These are phyloP conservation scores for Tolypocladium tundrense DNA, from an alignment of 2,329 filamentous ascomycete species.

Conservation along the genomic window DNA sequence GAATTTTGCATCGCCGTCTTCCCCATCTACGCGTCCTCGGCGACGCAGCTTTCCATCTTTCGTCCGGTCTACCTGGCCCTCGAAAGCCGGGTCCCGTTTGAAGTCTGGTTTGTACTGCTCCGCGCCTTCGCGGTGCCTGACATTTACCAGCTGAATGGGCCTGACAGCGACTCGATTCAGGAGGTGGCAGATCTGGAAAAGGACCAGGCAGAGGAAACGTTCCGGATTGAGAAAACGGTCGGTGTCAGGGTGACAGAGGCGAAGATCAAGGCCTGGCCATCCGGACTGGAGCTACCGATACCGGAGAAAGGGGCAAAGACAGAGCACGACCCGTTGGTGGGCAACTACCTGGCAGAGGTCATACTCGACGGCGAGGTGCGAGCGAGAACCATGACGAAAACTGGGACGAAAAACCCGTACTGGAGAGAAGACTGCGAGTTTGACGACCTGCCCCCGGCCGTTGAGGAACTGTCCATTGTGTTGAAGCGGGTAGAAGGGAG, in stretches of 20 bases:
- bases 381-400: slow-evolving; percentile 63
- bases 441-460: slow-evolving; percentile 56
- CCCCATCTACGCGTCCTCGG: slow-evolving; percentile 73
- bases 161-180: slow-evolving; percentile 29
- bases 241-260: slow-evolving; percentile 50
- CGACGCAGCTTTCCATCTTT: slow-evolving; percentile 63
- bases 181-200: slow-evolving; percentile 28
- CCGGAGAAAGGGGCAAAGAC: slow-evolving; percentile 10
- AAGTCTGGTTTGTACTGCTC: slow-evolving; percentile 92
- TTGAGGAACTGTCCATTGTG: slow-evolving; percentile 60
- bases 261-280: slow-evolving; percentile 37
- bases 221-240: slow-evolving; percentile 52
- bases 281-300: slow-evolving; percentile 10
- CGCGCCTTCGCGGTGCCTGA: slow-evolving; percentile 88
- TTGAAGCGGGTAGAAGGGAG: slow-evolving; percentile 55
- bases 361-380: slow-evolving; percentile 71
- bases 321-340: slow-evolving; percentile 36
- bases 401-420: slow-evolving; percentile 62
- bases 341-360: slow-evolving; percentile 71
- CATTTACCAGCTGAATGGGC: slow-evolving; percentile 58
- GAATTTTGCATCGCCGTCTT: slow-evolving; percentile 94
- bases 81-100: slow-evolving; percentile 81
- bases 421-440: slow-evolving; percentile 80
- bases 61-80: slow-evolving; percentile 84
- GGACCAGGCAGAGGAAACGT: slow-evolving; percentile 38